These are phyloP conservation scores for Penicillium sp. DNA, from an alignment of 2,329 filamentous ascomycete species.

Conservation along the genomic window DNA sequence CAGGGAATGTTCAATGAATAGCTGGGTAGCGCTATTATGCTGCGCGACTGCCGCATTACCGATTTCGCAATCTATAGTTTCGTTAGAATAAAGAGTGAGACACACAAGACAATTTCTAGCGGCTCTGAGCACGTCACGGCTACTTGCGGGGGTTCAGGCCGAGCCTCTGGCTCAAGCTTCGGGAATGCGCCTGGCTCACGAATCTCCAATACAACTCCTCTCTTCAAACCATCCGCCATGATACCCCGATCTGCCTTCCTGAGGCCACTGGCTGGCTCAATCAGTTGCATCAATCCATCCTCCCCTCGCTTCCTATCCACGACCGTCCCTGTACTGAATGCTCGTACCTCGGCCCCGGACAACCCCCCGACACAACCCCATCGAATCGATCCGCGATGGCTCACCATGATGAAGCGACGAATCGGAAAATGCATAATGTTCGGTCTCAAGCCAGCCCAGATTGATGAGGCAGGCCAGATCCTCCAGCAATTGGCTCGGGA, in stretches of 20 bases:
- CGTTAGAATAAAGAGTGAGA: background rate
- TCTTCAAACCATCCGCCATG: conserved; percentile 24
- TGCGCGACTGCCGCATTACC: background rate
- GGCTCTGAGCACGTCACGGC: background rate
- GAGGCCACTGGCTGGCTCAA: conserved; percentile 21
- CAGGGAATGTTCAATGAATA: background rate
- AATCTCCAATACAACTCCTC: conserved; percentile 9
- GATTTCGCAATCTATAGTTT: background rate
- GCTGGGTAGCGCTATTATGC: background rate
- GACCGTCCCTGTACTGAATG: conserved; percentile 21
- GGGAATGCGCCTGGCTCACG: conserved; percentile 3
- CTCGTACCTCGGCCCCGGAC: conserved; percentile 12
- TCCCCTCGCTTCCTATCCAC: conserved; percentile 23
- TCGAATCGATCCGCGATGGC: conserved; percentile 62
- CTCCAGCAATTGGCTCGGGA: conserved; percentile 61
- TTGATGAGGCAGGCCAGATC: conserved; percentile 60
- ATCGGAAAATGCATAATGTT: conserved; percentile 76
- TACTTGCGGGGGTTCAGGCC: conserved; percentile 21
- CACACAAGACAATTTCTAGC: background rate
- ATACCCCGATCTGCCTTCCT: conserved; percentile 20
- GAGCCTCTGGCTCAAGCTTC: conserved; percentile 21
- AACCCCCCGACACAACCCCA: conserved; percentile 25
- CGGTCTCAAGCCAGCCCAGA: conserved; percentile 63
- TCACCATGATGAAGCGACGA: conserved; percentile 65
- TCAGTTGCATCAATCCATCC: conserved; percentile 1